Evolutionary conservation across 208 protist species (phyloP), one percentile per base, ranked within the genome.

Genomic region (Wallacemonas rigidus): DNA sequence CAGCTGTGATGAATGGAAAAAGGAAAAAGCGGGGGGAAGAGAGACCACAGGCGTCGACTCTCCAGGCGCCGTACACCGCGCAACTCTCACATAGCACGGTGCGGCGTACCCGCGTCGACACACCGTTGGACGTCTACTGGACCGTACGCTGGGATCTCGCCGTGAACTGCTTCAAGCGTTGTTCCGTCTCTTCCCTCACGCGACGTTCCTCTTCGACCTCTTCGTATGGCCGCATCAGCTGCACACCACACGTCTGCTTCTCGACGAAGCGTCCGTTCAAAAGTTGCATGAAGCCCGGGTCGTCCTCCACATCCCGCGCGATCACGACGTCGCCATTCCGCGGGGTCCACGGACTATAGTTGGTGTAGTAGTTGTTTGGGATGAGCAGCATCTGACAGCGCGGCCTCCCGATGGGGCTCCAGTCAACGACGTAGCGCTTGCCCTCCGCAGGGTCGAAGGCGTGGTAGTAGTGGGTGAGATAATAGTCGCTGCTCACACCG

Each of bases 311-410:
- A 50, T 81, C 79, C 35, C 92, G 86, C 15, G 92, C 92, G 2
- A 92, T 56, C 39, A 96, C 87, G 5, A 96, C 83, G 48, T 90
- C 88, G 8, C 92, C 92, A 58, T 96, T 96, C 48, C 69, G 64
- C 4, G 92, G 92, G 8, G 87, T 93, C 89, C 91, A 96, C 39
- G 89, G 89, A 39, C 82, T 92, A 69, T 93, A 96, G 69, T 93
- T 91, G 11, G 88, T 84, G 79, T 90, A 95, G 74, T 91, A 75
- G 67, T 85, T 90, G 74, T 83, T 93, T 1, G 92, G 92, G 36
- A 94, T 79, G 15, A 93, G 56, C 14, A 92, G 77, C 84, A 96
- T 82, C 48, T 88, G 80, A 47, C 85, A 91, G 9, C 89, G 80
- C 43, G 82, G 88, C 14, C 87, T 84, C 9, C 80, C 82, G 61